These are phyloP conservation scores for Saposhnikovia divaricata DNA, from an alignment of 129 eudicot genomes.

Conservation along the genomic window DNA sequence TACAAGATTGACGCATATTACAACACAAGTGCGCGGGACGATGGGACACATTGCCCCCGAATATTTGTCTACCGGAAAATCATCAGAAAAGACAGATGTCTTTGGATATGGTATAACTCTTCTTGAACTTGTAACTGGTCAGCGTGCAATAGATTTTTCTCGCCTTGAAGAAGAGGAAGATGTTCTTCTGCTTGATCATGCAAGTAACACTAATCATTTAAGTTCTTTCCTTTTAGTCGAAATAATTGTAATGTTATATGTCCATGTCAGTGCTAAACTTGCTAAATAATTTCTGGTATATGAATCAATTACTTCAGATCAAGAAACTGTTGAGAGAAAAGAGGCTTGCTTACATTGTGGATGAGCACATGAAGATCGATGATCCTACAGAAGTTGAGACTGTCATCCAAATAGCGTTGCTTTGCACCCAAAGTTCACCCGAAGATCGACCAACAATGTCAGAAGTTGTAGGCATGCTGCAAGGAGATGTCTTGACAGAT, in stretches of 20 bases:
- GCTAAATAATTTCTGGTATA: background rate
- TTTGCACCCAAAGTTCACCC: constrained; percentile 76
- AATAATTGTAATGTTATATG: background rate
- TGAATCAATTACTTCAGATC: constrained; percentile 31
- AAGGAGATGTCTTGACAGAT: constrained; percentile 75
- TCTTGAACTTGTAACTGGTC: constrained; percentile 87
- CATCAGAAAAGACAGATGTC: constrained; percentile 88
- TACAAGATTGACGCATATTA: constrained; percentile 60
- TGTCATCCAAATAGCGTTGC: constrained; percentile 72
- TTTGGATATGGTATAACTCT: constrained; percentile 91
- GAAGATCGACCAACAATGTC: constrained; percentile 90
- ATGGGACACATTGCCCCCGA: constrained; percentile 99
- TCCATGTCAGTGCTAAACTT: background rate
- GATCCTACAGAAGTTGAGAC: constrained; percentile 71
- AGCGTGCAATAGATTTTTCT: constrained; percentile 86
- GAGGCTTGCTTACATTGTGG: constrained; percentile 68
- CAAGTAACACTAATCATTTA: constrained; percentile 19
- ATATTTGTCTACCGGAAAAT: constrained; percentile 86
- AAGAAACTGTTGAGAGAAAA: constrained; percentile 69
- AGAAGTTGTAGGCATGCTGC: constrained; percentile 65
- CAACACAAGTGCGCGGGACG: constrained; percentile 94
- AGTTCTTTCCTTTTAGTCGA: background rate
- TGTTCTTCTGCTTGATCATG: constrained; percentile 89
- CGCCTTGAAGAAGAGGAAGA: constrained; percentile 96
- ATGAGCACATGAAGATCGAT: constrained; percentile 47